Conservation (phyloP, 306 rosid species). For the Neltuma alba region DNA sequence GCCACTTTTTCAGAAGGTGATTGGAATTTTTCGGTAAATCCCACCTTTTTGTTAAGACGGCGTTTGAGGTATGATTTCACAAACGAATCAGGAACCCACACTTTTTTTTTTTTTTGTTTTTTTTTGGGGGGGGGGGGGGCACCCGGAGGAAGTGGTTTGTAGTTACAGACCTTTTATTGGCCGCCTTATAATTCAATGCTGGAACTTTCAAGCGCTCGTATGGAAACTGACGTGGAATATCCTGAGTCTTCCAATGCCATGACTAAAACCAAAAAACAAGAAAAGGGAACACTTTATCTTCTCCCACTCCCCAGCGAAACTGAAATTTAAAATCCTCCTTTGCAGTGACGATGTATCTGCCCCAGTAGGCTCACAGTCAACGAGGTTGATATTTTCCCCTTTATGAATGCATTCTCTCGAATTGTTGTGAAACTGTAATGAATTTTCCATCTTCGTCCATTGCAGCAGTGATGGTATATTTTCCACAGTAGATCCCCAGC, state of each 20-base stretch:
- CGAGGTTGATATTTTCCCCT: conserved; percentile 7
- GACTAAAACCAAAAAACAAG: background rate
- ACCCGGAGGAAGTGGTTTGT: background rate
- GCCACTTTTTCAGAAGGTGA: background rate
- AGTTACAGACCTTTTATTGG: conserved; percentile 13
- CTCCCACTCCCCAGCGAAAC: conserved; percentile 41
- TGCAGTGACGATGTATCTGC: background rate
- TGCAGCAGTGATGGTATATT: conserved; percentile 60
- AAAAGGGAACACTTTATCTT: conserved; percentile 1
- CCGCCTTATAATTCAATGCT: conserved; percentile 1
- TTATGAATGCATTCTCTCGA: conserved; percentile 1
- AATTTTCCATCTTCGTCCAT: conserved; percentile 30
- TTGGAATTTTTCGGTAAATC: background rate
- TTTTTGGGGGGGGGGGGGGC: no score
- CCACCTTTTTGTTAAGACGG: background rate
- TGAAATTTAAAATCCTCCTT: conserved; percentile 36
- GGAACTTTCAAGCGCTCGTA: background rate
- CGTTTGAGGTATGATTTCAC: background rate
- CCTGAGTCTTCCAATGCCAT: conserved; percentile 24
- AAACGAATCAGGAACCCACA: conserved; percentile 4
- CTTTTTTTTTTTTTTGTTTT: no score
- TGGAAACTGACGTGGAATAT: background rate
- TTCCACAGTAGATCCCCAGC: conserved; percentile 48
- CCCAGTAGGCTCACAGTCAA: conserved; percentile 9
- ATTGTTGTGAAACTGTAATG: background rate